Evolutionary conservation across 805 yeast genomes (phyloP).

Genomic region (Tetrapisispora fleetii): DNA sequence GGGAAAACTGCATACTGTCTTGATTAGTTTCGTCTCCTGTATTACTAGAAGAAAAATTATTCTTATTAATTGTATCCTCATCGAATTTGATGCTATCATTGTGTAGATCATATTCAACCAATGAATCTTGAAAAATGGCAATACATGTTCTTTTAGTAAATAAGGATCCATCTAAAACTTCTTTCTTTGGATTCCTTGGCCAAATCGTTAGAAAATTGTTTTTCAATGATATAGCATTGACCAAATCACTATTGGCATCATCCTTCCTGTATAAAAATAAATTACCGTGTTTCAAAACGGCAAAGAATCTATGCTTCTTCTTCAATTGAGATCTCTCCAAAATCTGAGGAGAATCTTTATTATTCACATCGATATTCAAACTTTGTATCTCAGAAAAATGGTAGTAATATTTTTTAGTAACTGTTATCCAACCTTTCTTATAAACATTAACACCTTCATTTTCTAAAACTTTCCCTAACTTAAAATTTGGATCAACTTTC

Average conservation of each 20-base stretch:
- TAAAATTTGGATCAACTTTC: conserved; percentile 33
- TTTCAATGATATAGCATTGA: conserved; percentile 67
- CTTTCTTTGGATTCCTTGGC: conserved; percentile 56
- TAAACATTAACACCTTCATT: conserved; percentile 51
- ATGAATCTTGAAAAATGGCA: conserved; percentile 47
- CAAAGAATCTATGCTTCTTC: conserved; percentile 50
- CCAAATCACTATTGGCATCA: conserved; percentile 36
- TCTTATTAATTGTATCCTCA: neutral
- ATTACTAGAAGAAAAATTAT: neutral
- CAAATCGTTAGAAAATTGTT: conserved; percentile 66
- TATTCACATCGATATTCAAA: conserved; percentile 3
- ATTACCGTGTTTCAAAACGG: conserved; percentile 77
- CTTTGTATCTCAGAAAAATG: conserved; percentile 20
- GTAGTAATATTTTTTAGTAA: conserved; percentile 67
- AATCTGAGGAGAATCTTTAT: conserved; percentile 7
- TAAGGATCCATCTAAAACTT: conserved; percentile 52
- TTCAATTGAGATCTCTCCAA: conserved; percentile 28
- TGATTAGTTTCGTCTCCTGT: neutral
- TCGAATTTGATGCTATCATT: conserved; percentile 3
- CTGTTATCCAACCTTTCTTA: conserved; percentile 71
- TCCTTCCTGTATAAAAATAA: conserved; percentile 75
- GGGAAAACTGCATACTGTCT: neutral
- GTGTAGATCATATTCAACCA: conserved; percentile 14
- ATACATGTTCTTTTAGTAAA: conserved; percentile 76
- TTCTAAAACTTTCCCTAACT: conserved; percentile 60